Base-by-base conservation (phyloP, 108 stramenopile species). In the Aurantiochytrium sp. region DNA sequence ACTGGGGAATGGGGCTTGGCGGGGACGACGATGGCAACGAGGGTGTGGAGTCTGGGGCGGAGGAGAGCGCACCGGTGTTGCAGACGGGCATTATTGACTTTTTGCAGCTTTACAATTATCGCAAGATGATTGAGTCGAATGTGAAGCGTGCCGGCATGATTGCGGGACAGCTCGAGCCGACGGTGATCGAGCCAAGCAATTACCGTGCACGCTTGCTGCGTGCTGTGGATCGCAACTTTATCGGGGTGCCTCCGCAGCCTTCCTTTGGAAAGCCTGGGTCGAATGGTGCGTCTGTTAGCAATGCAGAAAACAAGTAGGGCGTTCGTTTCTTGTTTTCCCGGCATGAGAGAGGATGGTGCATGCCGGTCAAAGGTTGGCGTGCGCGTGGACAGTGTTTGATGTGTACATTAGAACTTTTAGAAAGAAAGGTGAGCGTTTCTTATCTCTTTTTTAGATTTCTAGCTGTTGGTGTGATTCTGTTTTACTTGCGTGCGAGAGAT, bases 61-160 rank as follows among this genome's bases (percentile, higher is more conserved):
- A 16, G 8, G 60, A 21, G 60, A 14, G 47, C 44, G 49, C 35
- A 25, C 49, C 73, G 47, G 47, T 83, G 49, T 21, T 83, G 73
- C 44, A 83, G 49, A 51, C 25, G 6, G 73, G 73, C 23, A 45
- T 83, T 28, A 83, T 83, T 21, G 73, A 83, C 73, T 83, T 83
- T 83, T 83, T 83, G 73, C 73, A 83, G 25, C 23, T 83, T 5
- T 83, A 83, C 73, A 83, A 83, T 83, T 28, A 25, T 21, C 44
- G 25, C 47, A 83, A 83, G 49, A 45, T 83, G 49, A 83, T 83
- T 51, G 73, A 83, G 73, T 83, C 73, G 21, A 83, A 51, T 21
- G 73, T 83, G 49, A 83, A 83, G 73, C 73, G 73, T 43, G 73
- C 73, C 49, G 73, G 73, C 14, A 83, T 83, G 73, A 83, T 83